These are phyloP conservation scores for Citropsis articulata DNA, from an alignment of 345 rosid species.

Conservation along the genomic window DNA sequence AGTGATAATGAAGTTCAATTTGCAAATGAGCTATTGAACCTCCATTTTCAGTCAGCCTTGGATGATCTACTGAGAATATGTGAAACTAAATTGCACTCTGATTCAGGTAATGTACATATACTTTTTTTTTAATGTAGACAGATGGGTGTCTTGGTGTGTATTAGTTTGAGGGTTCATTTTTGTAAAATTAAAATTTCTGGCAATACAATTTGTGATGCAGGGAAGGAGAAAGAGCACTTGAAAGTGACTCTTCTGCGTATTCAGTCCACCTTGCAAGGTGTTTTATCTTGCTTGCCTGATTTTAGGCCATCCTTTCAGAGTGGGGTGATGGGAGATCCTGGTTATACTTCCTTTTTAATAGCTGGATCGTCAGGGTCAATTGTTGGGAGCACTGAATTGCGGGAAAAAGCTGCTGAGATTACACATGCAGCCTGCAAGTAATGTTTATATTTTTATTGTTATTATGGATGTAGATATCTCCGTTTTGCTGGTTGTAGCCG, in stretches of 20 bases:
- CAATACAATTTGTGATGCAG: conserved; percentile 47
- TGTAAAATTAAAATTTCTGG: conserved; percentile 17
- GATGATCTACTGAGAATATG: conserved; percentile 84
- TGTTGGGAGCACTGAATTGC: conserved; percentile 80
- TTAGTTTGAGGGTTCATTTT: conserved; percentile 9
- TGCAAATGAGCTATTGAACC: conserved; percentile 88
- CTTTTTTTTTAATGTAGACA: neutral
- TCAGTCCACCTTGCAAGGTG: conserved; percentile 95
- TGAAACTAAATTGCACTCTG: conserved; percentile 71
- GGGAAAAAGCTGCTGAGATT: conserved; percentile 83
- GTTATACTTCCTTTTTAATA: conserved; percentile 64
- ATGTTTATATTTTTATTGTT: conserved; percentile 28
- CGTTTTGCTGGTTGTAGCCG: conserved; percentile 11
- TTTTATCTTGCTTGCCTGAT: conserved; percentile 97
- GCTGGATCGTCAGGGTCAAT: conserved; percentile 92
- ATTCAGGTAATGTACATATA: conserved; percentile 55
- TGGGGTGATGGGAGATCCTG: conserved; percentile 51
- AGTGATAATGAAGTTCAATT: conserved; percentile 79
- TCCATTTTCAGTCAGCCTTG: conserved; percentile 84
- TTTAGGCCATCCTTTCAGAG: conserved; percentile 76
- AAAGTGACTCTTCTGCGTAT: conserved; percentile 98
- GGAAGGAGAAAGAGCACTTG: conserved; percentile 92
- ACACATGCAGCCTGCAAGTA: conserved; percentile 91
- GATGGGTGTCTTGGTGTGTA: neutral
- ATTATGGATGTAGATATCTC: conserved; percentile 4